A percentile compares a stretch with the other conserved stretches of the same genome.
These are phyloP conservation scores for Stephania yunnanensis DNA, from an alignment of 164 flowering plant species.

Conservation along the genomic window DNA sequence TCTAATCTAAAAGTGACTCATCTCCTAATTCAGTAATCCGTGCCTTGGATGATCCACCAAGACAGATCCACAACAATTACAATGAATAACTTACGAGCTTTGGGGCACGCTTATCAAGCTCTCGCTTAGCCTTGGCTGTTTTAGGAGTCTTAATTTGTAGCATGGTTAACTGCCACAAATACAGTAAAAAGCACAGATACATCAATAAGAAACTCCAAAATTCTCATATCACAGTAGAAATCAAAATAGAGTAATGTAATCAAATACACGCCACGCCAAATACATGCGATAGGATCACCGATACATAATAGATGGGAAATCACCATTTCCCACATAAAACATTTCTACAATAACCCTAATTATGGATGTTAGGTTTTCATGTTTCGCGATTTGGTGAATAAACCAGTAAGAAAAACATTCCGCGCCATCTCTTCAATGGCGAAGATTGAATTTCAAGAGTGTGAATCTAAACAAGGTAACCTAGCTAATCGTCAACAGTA, in stretches of 20 bases:
- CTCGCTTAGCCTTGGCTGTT: conserved; percentile 33
- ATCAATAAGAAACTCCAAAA: not conserved
- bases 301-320: not conserved
- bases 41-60: not conserved
- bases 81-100: conserved; percentile 29
- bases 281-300: not conserved
- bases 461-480: too few species aligned
- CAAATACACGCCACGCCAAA: not conserved
- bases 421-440: too few species aligned
- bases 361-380: too few species aligned
- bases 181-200: not conserved
- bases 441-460: too few species aligned
- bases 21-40: not conserved
- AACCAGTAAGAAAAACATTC: too few species aligned
- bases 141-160: conserved; percentile 32
- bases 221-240: not conserved
- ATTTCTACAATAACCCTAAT: too few species aligned
- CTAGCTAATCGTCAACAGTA: too few species aligned
- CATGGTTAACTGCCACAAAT: conserved; percentile 24
- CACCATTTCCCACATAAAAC: not conserved
- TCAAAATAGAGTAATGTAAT: not conserved
- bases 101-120: conserved; percentile 48
- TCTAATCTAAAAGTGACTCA: not conserved
- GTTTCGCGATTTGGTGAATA: too few species aligned
- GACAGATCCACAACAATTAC: not conserved